phyloP scores from a whole-genome alignment of 1,139 yeast genomes.

The Yamadazyma diospyri region DNA sequence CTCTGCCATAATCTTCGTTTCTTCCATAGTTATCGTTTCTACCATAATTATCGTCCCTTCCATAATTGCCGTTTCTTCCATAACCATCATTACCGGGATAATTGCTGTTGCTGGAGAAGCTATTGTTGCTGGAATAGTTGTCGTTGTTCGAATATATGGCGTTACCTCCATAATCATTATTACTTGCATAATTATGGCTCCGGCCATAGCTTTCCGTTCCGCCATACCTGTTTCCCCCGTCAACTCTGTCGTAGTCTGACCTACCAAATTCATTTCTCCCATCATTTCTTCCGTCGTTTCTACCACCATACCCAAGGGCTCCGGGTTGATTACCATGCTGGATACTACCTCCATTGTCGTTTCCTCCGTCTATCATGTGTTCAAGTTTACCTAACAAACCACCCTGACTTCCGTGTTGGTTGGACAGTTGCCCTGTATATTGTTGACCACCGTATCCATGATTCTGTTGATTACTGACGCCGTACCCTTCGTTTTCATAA shows the following conservation, averaged over 20 bases:
- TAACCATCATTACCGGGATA: conserved; percentile 7
- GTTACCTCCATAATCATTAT: too few species aligned
- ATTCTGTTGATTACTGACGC: conserved; percentile 17
- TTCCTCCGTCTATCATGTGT: conserved; percentile 8
- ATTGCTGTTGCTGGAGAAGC: too few species aligned
- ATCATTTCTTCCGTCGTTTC: conserved; percentile 9
- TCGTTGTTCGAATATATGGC: too few species aligned
- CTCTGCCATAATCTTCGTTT: conserved; percentile 8
- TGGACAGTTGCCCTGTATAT: background rate
- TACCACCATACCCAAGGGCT: too few species aligned
- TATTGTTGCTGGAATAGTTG: too few species aligned
- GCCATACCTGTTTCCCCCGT: too few species aligned
- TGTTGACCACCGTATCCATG: conserved; percentile 12
- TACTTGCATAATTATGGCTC: too few species aligned
- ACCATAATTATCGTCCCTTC: conserved; percentile 3
- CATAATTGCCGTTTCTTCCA: conserved; percentile 9
- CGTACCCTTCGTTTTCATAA: conserved; percentile 12
- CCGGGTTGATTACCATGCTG: too few species aligned
- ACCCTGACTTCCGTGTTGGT: conserved; percentile 6
- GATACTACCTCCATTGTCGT: conserved; percentile 9
- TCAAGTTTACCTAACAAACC: conserved; percentile 14
- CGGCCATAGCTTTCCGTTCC: conserved; percentile 10
- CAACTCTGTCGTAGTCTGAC: too few species aligned
- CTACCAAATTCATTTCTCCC: too few species aligned
- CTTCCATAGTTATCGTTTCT: conserved; percentile 7